Percentiles rank a stretch among this genome's conserved stretches.
Conservation (phyloP, 202 grass and related monocot genomes). For the Panicum virgatum region DNA sequence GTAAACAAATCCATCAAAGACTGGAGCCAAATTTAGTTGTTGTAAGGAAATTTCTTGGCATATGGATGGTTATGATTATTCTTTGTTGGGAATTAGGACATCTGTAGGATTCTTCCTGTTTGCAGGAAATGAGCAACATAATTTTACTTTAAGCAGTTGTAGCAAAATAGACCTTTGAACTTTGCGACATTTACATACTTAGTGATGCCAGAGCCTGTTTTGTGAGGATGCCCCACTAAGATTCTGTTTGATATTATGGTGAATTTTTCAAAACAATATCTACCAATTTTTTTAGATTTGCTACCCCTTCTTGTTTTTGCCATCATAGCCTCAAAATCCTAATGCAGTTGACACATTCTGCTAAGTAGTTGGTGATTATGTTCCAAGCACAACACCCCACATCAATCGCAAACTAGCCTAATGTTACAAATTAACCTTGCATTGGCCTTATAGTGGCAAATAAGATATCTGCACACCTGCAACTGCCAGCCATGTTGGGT, state of each 20-base stretch:
- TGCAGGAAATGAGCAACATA: background rate
- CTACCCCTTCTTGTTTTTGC: background rate
- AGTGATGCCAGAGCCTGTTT: background rate
- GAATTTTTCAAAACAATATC: background rate
- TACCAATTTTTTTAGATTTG: background rate
- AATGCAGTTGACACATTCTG: background rate
- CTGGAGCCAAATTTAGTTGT: background rate
- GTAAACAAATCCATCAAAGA: background rate
- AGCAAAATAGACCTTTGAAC: background rate
- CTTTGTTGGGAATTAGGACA: background rate
- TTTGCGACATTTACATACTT: background rate
- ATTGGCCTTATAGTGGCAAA: background rate
- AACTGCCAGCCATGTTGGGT: background rate
- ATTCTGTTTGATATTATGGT: background rate
- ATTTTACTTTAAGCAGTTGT: background rate
- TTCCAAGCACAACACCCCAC: background rate
- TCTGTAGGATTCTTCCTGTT: background rate
- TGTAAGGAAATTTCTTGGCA: background rate
- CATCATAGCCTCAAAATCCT: background rate
- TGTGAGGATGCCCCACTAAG: background rate
- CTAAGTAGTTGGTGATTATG: background rate
- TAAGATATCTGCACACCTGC: background rate
- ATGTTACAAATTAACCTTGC: conserved; percentile 20
- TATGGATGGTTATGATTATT: background rate
- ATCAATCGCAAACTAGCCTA: background rate